phyloP scores from a whole-genome alignment of 306 rosid species.

The Cucurbita moschata region DNA sequence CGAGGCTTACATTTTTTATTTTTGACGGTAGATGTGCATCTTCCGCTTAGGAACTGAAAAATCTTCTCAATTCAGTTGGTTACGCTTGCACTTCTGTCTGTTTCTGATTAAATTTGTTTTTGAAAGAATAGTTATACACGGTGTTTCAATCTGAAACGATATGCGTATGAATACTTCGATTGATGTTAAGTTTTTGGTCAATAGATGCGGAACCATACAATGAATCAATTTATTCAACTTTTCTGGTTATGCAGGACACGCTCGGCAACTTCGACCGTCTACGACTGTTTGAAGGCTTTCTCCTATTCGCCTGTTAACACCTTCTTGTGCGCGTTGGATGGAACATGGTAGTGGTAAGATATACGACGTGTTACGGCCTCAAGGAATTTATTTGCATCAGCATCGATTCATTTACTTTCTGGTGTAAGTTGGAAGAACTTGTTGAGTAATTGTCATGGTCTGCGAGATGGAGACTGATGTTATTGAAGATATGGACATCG shows the following conservation, averaged over 20 bases:
- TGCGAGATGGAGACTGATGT: slow-evolving; percentile 67
- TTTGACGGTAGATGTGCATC: neutral
- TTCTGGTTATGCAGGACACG: neutral
- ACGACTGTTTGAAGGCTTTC: neutral
- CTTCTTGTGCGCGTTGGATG: neutral
- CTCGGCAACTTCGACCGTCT: neutral
- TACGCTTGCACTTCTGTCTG: neutral
- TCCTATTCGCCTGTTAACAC: neutral
- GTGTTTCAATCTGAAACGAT: neutral
- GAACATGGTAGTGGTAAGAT: neutral
- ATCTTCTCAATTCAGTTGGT: neutral
- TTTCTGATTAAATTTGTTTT: neutral
- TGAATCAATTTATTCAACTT: neutral
- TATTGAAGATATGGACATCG: slow-evolving; percentile 75
- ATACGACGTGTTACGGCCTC: neutral
- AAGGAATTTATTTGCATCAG: slow-evolving; percentile 1
- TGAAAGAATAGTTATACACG: neutral
- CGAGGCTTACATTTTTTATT: neutral
- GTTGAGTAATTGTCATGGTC: slow-evolving; percentile 37
- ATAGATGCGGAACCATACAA: neutral
- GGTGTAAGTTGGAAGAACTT: slow-evolving; percentile 28
- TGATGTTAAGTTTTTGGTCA: neutral
- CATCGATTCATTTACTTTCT: slow-evolving; percentile 5
- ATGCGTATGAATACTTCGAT: neutral
- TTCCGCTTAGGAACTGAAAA: neutral